phyloP scores from a whole-genome alignment of 257 asterid species.

The Nicotiana tabacum region DNA sequence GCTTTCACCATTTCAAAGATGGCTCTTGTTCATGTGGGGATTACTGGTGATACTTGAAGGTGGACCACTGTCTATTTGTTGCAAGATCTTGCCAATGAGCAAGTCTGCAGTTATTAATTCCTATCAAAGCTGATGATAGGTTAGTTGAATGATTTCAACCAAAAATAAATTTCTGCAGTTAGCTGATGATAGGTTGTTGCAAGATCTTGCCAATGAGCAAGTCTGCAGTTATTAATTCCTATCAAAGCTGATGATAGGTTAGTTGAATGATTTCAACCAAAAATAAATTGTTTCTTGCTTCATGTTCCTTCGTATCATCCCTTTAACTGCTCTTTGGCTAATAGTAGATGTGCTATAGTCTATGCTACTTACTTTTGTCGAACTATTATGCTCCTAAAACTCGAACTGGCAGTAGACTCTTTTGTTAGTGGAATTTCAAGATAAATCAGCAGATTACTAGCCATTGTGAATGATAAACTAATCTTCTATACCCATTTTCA shows the following conservation, averaged over 20 bases:
- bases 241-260: neutral
- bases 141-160: neutral
- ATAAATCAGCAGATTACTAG: neutral
- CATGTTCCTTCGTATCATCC: neutral
- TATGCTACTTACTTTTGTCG: neutral
- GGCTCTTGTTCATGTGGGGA: slow-evolving; percentile 14
- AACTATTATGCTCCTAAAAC: neutral
- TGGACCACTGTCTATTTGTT: neutral
- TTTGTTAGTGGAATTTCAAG: neutral
- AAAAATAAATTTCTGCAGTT: too few relatives aligned
- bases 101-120: neutral
- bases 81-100: neutral
- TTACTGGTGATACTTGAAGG: neutral
- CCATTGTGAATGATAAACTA: neutral
- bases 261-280: neutral
- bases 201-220: neutral
- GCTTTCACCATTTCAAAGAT: neutral
- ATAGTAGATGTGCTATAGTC: neutral
- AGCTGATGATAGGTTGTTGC: neutral
- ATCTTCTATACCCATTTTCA: neutral
- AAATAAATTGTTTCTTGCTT: neutral
- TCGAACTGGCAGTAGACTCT: neutral
- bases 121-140: neutral
- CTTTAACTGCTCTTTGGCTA: neutral
- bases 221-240: neutral